Percentiles rank a stretch among this genome's conserved stretches.
Evolutionary conservation across 257 asterid species (phyloP).

Genomic region (Capsicum rhomboideum): DNA sequence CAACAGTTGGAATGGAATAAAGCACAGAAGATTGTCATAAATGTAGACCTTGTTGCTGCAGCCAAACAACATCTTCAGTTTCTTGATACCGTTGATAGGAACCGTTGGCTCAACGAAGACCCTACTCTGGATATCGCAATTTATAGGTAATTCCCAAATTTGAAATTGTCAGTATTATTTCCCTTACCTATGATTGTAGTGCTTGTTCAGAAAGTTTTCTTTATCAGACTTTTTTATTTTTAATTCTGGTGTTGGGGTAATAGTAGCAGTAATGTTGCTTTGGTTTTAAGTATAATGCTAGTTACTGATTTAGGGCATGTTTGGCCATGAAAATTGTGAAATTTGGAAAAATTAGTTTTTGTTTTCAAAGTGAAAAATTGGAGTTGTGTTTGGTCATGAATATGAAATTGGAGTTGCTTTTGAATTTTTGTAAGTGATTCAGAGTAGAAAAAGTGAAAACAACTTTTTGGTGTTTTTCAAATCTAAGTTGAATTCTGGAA

Average conservation of each 20-base stretch:
- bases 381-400: neutral
- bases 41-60: conserved; percentile 68
- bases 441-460: too few relatives aligned
- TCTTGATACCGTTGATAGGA: conserved; percentile 75
- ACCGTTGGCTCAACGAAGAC: conserved; percentile 78
- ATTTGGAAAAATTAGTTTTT: neutral
- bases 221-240: neutral
- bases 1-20: conserved; percentile 78
- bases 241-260: neutral
- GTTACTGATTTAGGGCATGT: neutral
- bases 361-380: neutral
- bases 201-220: neutral
- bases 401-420: too few relatives aligned
- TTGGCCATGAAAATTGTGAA: neutral
- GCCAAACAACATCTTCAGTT: conserved; percentile 72
- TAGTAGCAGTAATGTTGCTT: neutral
- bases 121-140: conserved; percentile 57
- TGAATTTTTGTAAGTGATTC: too few relatives aligned
- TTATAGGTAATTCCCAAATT: conserved; percentile 36
- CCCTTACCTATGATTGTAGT: neutral
- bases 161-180: neutral
- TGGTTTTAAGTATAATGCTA: neutral
- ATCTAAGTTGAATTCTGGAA: too few relatives aligned
- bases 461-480: too few relatives aligned
- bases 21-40: conserved; percentile 63